Percentiles rank a stretch among this genome's conserved stretches.
Evolutionary conservation across 2,329 filamentous ascomycete genomes (phyloP).

Genomic region (Curvularia lunata): DNA sequence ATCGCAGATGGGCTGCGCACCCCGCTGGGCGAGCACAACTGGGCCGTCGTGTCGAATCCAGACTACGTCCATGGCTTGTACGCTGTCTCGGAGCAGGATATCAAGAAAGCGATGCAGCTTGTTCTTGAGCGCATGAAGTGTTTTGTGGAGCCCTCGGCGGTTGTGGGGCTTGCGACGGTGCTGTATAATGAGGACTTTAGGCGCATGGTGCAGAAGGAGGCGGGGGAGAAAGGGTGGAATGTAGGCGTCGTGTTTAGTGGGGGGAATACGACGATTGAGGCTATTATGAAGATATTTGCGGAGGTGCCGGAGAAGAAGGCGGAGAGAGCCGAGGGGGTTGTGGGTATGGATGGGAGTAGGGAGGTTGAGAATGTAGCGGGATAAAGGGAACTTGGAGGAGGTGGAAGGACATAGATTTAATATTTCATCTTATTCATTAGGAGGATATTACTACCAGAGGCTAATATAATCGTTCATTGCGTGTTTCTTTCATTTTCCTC

Average conservation of each 20-base stretch:
- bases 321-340: constrained; percentile 50
- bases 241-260: constrained; percentile 66
- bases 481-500: background rate
- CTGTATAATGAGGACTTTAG: constrained; percentile 84
- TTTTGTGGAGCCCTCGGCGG: constrained; percentile 86
- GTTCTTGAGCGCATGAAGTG: constrained; percentile 89
- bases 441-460: background rate
- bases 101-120: constrained; percentile 74
- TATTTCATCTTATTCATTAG: background rate
- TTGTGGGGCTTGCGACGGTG: constrained; percentile 81
- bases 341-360: constrained; percentile 51
- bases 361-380: constrained; percentile 56
- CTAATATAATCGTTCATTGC: background rate
- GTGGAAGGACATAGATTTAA: background rate
- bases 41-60: constrained; percentile 75
- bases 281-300: constrained; percentile 62
- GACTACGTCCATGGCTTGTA: constrained; percentile 74
- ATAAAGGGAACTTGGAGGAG: background rate
- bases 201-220: constrained; percentile 70
- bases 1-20: constrained; percentile 90
- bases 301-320: constrained; percentile 33
- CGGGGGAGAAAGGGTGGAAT: constrained; percentile 76
- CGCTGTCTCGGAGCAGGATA: constrained; percentile 81
- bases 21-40: constrained; percentile 77
- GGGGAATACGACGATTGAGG: constrained; percentile 70